phyloP scores from a whole-genome alignment of 768 basidiomycete species.

The Tylopilus balloui region DNA sequence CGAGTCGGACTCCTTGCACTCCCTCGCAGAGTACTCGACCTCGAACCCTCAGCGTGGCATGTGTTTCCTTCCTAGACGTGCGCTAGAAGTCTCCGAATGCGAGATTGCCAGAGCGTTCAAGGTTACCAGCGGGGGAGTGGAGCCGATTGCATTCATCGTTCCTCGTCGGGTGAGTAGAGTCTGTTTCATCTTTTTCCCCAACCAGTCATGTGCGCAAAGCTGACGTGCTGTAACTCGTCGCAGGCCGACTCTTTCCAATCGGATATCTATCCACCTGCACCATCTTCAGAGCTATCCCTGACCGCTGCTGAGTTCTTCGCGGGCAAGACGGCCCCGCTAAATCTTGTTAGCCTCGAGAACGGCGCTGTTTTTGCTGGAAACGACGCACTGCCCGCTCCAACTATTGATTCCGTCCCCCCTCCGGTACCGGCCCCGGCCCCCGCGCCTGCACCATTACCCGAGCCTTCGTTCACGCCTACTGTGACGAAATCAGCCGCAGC shows the following conservation, averaged over 20 bases:
- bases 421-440: constrained; percentile 22
- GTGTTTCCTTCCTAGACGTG: constrained; percentile 92
- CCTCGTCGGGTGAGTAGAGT: constrained; percentile 68
- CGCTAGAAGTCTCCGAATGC: constrained; percentile 83
- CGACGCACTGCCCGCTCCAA: constrained; percentile 20
- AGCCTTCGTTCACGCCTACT: constrained; percentile 33
- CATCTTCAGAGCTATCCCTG: constrained; percentile 74
- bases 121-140: constrained; percentile 64
- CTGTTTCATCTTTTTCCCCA: not conserved
- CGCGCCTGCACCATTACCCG: constrained; percentile 24
- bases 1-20: constrained; percentile 76
- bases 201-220: not conserved
- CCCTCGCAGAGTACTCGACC: constrained; percentile 81
- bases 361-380: constrained; percentile 43
- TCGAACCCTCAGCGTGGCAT: constrained; percentile 94
- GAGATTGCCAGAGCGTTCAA: constrained; percentile 97
- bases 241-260: constrained; percentile 95
- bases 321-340: constrained; percentile 75
- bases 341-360: constrained; percentile 75
- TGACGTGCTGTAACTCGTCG: not conserved
- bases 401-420: constrained; percentile 29
- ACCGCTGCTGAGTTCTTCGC: constrained; percentile 82
- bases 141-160: constrained; percentile 93
- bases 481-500: constrained; percentile 30
- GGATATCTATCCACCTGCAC: constrained; percentile 93